phyloP scores from a whole-genome alignment of 2,329 filamentous ascomycete species.

The Westerdykella sp. region DNA sequence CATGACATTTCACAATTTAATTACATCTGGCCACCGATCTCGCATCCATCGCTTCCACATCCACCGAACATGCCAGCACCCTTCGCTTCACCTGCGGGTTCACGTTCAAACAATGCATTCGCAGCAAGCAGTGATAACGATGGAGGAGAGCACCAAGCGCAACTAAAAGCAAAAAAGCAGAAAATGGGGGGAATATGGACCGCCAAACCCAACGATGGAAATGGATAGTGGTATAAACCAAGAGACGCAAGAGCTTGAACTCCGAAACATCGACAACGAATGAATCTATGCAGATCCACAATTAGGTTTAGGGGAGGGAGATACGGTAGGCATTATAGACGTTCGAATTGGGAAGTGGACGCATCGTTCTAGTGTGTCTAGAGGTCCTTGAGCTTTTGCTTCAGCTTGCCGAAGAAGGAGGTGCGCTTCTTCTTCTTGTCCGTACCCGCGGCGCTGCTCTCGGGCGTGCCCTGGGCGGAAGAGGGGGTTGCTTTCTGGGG shows the following conservation, averaged over 20 bases:
- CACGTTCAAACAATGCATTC: no score
- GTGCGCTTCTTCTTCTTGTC: conserved; percentile 45
- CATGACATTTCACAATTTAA: no score
- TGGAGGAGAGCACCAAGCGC: not conserved
- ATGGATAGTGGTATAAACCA: conserved; percentile 34
- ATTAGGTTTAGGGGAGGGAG: not conserved
- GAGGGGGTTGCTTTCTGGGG: conserved; percentile 23
- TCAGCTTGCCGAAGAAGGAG: conserved; percentile 44
- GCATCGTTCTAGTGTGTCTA: not conserved
- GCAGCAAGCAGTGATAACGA: no score
- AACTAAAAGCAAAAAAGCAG: not conserved
- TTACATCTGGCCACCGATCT: no score
- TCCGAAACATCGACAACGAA: conserved; percentile 26
- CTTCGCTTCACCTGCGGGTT: no score
- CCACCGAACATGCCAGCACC: no score
- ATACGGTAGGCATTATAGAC: not conserved
- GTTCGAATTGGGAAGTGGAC: not conserved
- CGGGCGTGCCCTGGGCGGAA: conserved; percentile 36
- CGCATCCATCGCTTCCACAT: no score
- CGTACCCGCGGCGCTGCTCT: conserved; percentile 30
- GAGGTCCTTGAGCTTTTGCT: conserved; percentile 40
- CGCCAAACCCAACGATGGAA: conserved; percentile 10
- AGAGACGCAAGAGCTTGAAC: conserved; percentile 17
- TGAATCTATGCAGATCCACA: not conserved
- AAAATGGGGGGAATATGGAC: conserved; percentile 9